These are phyloP conservation scores for Solanum chmielewskii DNA, from an alignment of 257 asterid genomes.

Conservation along the genomic window DNA sequence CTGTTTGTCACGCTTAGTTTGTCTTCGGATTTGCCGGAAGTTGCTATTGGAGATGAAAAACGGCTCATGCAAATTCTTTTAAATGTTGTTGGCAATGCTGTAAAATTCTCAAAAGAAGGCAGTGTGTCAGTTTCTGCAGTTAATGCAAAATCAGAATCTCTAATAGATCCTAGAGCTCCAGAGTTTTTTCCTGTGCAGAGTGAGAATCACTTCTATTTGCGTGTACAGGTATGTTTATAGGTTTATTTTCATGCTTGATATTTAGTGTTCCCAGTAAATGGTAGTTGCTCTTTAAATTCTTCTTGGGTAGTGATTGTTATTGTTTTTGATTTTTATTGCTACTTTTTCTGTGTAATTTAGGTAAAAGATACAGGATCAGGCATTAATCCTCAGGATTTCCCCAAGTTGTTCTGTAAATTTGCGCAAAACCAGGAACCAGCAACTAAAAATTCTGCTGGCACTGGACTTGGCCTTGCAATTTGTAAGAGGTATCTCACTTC, in stretches of 20 bases:
- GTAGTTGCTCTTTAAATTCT: background rate
- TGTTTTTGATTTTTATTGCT: background rate
- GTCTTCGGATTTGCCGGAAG: conserved; percentile 72
- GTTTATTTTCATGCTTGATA: background rate
- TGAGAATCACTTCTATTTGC: conserved; percentile 77
- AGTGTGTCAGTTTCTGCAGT: conserved; percentile 63
- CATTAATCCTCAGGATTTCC: conserved; percentile 76
- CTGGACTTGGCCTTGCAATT: conserved; percentile 98
- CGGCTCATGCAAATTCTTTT: conserved; percentile 80
- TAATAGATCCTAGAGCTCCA: conserved; percentile 71
- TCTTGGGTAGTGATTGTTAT: background rate
- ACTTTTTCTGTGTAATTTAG: conserved; percentile 20
- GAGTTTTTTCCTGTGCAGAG: conserved; percentile 64
- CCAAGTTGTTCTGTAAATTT: conserved; percentile 77
- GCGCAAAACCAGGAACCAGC: conserved; percentile 68
- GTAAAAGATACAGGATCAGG: conserved; percentile 95
- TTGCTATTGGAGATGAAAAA: conserved; percentile 84
- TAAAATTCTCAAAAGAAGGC: conserved; percentile 91
- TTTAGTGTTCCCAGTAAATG: background rate
- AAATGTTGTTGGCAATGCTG: conserved; percentile 91
- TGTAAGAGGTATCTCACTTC: conserved; percentile 53
- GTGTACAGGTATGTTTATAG: conserved; percentile 60
- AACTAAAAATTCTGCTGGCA: conserved; percentile 62
- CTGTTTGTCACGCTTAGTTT: conserved; percentile 48
- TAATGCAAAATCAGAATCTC: conserved; percentile 66